Conservation (phyloP, 495 filamentous ascomycete genomes). For the Rhypophila decipiens region DNA sequence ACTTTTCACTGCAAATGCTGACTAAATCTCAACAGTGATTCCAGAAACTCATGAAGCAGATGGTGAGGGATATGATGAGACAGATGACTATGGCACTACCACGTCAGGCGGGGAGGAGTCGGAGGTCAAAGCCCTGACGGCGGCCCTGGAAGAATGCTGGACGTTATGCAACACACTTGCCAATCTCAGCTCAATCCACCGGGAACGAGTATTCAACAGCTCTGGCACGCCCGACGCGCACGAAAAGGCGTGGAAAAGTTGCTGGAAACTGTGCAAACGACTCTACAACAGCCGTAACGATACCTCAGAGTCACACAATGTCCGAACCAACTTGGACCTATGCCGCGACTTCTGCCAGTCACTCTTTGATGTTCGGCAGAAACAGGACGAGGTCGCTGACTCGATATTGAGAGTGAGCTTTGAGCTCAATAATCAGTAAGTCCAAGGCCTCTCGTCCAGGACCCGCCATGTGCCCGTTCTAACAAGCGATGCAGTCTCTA, state of each 20-base stretch:
- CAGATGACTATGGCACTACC: slow-evolving; percentile 35
- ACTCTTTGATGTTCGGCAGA: slow-evolving; percentile 74
- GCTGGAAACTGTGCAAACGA: slow-evolving; percentile 84
- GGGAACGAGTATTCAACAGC: slow-evolving; percentile 66
- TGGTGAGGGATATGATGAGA: slow-evolving; percentile 34
- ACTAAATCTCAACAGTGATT: slow-evolving; percentile 33
- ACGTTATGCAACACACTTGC: slow-evolving; percentile 88
- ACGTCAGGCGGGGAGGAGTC: slow-evolving; percentile 42
- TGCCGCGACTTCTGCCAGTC: slow-evolving; percentile 89
- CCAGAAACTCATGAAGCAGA: slow-evolving; percentile 40
- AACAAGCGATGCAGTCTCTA: slow-evolving; percentile 52
- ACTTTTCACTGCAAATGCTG: not conserved
- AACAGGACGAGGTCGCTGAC: slow-evolving; percentile 69
- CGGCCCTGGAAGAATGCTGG: slow-evolving; percentile 85
- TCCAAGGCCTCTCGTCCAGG: not conserved
- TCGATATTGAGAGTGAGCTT: slow-evolving; percentile 87
- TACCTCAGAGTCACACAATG: slow-evolving; percentile 58
- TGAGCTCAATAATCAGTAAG: slow-evolving; percentile 82
- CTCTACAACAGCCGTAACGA: slow-evolving; percentile 76
- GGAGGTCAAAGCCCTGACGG: slow-evolving; percentile 66
- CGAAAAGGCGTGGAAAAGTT: slow-evolving; percentile 84
- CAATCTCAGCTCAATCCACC: slow-evolving; percentile 75
- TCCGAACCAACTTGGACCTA: slow-evolving; percentile 72
- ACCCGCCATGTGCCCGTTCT: slow-evolving; percentile 1
- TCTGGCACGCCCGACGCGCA: slow-evolving; percentile 65